phyloP scores from a whole-genome alignment of 768 basidiomycete species.

The Postia placenta region DNA sequence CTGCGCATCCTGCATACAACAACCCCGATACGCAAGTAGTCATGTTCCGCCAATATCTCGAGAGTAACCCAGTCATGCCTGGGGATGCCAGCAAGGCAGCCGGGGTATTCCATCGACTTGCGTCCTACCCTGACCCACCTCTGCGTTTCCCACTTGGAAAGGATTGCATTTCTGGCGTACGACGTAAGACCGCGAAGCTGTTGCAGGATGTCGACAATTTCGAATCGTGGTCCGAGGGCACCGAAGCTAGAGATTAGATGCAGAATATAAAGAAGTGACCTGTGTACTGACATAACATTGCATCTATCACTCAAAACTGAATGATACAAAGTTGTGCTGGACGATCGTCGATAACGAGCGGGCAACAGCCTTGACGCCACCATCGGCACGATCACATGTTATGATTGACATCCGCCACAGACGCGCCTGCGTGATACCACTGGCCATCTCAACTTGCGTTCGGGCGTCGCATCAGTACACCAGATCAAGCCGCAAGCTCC shows the following conservation, averaged over 20 bases:
- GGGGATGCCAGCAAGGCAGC: slow-evolving; percentile 17
- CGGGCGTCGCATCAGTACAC: too few species aligned
- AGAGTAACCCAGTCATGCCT: not conserved
- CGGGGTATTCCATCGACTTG: slow-evolving; percentile 14
- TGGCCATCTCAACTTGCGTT: too few species aligned
- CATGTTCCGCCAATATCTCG: not conserved
- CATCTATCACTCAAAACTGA: too few species aligned
- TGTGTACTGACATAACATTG: too few species aligned
- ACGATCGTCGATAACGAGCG: too few species aligned
- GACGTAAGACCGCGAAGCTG: slow-evolving; percentile 6
- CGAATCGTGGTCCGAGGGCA: slow-evolving; percentile 12
- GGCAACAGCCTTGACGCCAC: too few species aligned
- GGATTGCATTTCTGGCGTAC: slow-evolving; percentile 1
- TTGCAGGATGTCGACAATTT: slow-evolving; percentile 8
- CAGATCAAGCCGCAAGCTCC: too few species aligned
- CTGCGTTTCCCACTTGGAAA: slow-evolving; percentile 14
- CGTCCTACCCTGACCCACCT: slow-evolving; percentile 11
- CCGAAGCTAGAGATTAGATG: slow-evolving; percentile 3
- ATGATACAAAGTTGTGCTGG: too few species aligned
- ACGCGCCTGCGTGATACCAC: too few species aligned
- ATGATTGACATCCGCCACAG: too few species aligned
- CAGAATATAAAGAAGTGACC: too few species aligned
- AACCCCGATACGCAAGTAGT: not conserved
- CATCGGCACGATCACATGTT: too few species aligned
- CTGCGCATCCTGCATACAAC: slow-evolving; percentile 14